phyloP scores from a whole-genome alignment of 2,329 filamentous ascomycete species.

The Diplodia sapinea region DNA sequence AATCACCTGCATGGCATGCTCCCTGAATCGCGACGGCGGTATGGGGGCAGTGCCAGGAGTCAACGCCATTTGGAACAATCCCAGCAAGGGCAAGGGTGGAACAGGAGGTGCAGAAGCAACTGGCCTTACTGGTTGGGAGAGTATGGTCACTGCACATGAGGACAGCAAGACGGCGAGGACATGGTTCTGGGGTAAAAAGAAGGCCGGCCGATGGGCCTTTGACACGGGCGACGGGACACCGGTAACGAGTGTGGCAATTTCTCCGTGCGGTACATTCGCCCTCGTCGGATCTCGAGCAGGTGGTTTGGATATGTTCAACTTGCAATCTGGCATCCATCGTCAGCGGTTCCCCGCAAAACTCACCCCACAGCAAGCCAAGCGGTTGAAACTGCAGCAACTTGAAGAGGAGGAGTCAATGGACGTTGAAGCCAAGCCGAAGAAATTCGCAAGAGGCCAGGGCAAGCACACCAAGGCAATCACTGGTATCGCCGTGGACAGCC shows the following conservation, averaged over 20 bases:
- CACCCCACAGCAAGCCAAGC: slow-evolving; percentile 78
- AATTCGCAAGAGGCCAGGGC: slow-evolving; percentile 60
- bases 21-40: slow-evolving; percentile 90
- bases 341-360: slow-evolving; percentile 84
- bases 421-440: slow-evolving; percentile 55
- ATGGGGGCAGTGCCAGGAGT: slow-evolving; percentile 83
- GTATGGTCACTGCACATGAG: slow-evolving; percentile 89
- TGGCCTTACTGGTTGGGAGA: slow-evolving; percentile 91
- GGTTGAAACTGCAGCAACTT: slow-evolving; percentile 68
- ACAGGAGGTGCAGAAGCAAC: slow-evolving; percentile 10
- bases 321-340: slow-evolving; percentile 89
- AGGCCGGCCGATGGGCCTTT: slow-evolving; percentile 91
- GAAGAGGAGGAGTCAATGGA: slow-evolving; percentile 59
- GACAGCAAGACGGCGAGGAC: slow-evolving; percentile 85
- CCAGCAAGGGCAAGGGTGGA: slow-evolving; percentile 50
- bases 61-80: slow-evolving; percentile 83
- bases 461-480: slow-evolving; percentile 84
- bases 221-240: slow-evolving; percentile 82
- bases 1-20: slow-evolving; percentile 89
- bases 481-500: slow-evolving; percentile 83
- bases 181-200: slow-evolving; percentile 97
- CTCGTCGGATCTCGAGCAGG: slow-evolving; percentile 84
- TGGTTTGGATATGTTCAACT: slow-evolving; percentile 91
- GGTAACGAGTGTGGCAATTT: slow-evolving; percentile 84
- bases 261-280: slow-evolving; percentile 91